Evolutionary conservation across 208 protist genomes (phyloP).

Genomic region (Acanthamoeba lenticulata): DNA sequence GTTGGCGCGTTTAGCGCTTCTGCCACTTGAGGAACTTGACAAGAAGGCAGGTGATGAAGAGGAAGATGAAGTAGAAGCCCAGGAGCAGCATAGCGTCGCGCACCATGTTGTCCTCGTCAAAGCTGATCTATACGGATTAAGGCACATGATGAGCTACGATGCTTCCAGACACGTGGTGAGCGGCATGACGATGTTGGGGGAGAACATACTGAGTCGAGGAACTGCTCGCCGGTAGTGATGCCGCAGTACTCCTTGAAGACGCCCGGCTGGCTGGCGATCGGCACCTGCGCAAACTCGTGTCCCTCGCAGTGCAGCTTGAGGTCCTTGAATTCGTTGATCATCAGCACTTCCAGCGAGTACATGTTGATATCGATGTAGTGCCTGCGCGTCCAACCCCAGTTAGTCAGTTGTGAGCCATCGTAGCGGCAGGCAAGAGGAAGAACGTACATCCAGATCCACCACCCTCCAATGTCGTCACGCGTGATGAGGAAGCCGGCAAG

Average conservation of each 20-base stretch:
- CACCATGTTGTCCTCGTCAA: conserved; percentile 9
- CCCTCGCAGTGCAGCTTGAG: neutral
- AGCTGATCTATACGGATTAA: neutral
- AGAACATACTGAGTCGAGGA: neutral
- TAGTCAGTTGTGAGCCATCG: too few relatives aligned
- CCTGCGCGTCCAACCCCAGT: too few relatives aligned
- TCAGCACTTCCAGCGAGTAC: conserved; percentile 29
- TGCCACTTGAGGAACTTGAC: conserved; percentile 10
- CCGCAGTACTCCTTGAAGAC: neutral
- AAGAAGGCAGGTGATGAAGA: neutral
- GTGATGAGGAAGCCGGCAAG: conserved; percentile 65
- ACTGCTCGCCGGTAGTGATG: conserved; percentile 7
- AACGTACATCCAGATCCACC: conserved; percentile 44
- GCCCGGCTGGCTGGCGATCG: conserved; percentile 3
- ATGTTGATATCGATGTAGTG: conserved; percentile 49
- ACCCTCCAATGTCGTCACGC: neutral
- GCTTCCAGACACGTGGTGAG: neutral
- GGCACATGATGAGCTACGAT: neutral
- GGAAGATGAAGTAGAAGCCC: conserved; percentile 23
- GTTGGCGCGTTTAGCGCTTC: conserved; percentile 37
- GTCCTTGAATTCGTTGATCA: conserved; percentile 61
- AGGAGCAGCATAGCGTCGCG: neutral
- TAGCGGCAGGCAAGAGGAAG: neutral
- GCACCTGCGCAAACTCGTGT: conserved; percentile 21
- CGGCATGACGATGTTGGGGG: neutral